Conservation (phyloP, 2,329 filamentous ascomycete species). For the Xylariomycetidae sp. region DNA sequence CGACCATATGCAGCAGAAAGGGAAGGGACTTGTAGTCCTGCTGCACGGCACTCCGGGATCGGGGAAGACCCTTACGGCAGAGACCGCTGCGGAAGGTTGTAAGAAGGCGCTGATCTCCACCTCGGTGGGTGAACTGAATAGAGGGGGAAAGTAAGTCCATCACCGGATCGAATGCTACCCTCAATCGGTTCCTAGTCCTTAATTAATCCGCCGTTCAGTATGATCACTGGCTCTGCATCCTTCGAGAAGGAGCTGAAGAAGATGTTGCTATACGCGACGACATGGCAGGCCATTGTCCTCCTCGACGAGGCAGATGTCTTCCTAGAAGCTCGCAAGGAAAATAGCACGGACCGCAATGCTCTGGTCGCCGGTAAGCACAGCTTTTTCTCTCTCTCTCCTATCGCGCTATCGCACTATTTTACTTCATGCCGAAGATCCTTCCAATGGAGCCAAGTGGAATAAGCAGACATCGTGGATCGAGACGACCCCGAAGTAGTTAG, state of each 20-base stretch:
- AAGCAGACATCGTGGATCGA: no score
- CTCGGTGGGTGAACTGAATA: slow-evolving; percentile 21
- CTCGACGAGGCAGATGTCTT: slow-evolving; percentile 30
- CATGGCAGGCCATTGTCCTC: slow-evolving; percentile 26
- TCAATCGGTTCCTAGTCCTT: neutral
- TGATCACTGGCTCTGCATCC: slow-evolving; percentile 8
- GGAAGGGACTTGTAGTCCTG: slow-evolving; percentile 32
- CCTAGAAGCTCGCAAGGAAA: slow-evolving; percentile 17
- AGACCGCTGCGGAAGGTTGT: slow-evolving; percentile 24
- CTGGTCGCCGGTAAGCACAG: slow-evolving; percentile 20
- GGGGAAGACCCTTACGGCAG: slow-evolving; percentile 36
- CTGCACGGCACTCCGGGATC: slow-evolving; percentile 32
- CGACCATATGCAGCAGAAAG: slow-evolving; percentile 26
- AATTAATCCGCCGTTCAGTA: no score
- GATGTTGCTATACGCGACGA: slow-evolving; percentile 21
- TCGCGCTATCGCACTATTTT: neutral
- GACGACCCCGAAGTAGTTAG: no score
- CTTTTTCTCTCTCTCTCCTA: neutral
- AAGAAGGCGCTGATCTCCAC: slow-evolving; percentile 20
- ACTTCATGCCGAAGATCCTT: no score
- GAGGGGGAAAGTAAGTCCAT: slow-evolving; percentile 10
- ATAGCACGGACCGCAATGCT: slow-evolving; percentile 16
- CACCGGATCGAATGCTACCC: no score
- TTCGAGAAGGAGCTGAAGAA: slow-evolving; percentile 23
- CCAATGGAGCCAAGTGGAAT: no score